Evolutionary conservation across 2,329 filamentous ascomycete species (phyloP), one percentile per base, ranked within the genome.

Genomic region (Pseudogymnoascus sp.): DNA sequence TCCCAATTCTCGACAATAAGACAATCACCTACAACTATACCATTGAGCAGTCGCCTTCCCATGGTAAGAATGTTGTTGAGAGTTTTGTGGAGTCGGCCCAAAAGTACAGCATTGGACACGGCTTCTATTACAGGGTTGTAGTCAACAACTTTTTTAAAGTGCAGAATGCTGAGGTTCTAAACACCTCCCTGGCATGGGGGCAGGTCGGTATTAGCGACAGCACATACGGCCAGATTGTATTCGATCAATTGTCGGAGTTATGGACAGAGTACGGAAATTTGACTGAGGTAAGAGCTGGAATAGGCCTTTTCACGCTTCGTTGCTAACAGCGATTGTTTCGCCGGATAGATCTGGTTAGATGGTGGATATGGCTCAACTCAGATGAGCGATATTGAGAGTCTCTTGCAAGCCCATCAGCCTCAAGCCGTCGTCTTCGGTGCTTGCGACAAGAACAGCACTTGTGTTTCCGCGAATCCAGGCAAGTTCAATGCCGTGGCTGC

Each of bases 141-240:
- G 71, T 73, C 6, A 73, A 74, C 48, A 74, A 73, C 54, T 73
- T 71, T 23, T 62, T 74, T 21, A 71, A 72, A 57, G 70, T 72
- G 10, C 68, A 72, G 36, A 41, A 66, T 4, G 67, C 68, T 2
- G 36, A 66, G 21, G 70, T 71, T 31, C 63, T 64, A 34, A 62
- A 31, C 4, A 63, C 23, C 28, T 64, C 67, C 11, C 66, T 65
- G 60, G 64, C 68, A 2, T 28, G 54, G 3, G 68, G 68, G 8
- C 70, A 72, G 45, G 67, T 70, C 7, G 51, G 66, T 34, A 68
- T 72, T 39, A 67, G 67, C 11, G 68, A 70, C 2, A 64, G 68
- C 28, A 70, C 67, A 2, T 72, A 72, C 36, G 65, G 71, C 60
- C 65, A 69, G 28, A 67, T 71, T 51, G 71, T 71, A 14, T 61